These are phyloP conservation scores for Leccinum variicolor DNA, from an alignment of 768 basidiomycete genomes.

Conservation along the genomic window DNA sequence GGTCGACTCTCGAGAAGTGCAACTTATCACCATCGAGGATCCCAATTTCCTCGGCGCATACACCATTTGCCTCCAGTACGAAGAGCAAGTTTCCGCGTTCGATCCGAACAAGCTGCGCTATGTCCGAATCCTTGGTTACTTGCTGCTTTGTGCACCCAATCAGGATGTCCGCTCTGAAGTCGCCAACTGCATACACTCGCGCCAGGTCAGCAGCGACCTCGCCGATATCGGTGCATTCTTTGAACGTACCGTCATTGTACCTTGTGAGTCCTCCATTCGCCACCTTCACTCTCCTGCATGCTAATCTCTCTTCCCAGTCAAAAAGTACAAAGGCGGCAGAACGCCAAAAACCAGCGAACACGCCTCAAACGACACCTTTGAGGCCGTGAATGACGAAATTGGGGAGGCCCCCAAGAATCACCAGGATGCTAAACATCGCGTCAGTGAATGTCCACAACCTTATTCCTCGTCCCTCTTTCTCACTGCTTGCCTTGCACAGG, in stretches of 20 bases:
- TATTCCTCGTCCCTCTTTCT: not conserved
- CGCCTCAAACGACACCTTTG: conserved; percentile 10
- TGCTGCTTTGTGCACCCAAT: conserved; percentile 3
- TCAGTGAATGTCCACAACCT: not conserved
- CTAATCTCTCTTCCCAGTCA: conserved; percentile 7
- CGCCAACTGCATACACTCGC: not conserved
- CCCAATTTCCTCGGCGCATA: not conserved
- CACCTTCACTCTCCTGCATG: not conserved
- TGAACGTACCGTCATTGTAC: conserved; percentile 2
- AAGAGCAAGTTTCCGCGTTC: not conserved
- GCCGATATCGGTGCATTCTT: not conserved
- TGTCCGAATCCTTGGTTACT: conserved; percentile 5
- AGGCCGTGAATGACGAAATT: not conserved
- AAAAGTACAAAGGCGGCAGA: conserved; percentile 2
- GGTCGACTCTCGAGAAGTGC: not conserved
- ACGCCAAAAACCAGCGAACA: conserved; percentile 12
- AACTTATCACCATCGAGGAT: not conserved
- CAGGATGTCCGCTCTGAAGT: not conserved
- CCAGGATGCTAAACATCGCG: not conserved
- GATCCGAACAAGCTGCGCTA: not conserved
- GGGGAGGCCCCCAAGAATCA: not conserved
- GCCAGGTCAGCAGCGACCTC: not conserved
- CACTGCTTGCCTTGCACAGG: conserved; percentile 18
- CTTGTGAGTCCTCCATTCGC: conserved; percentile 1
- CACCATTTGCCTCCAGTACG: not conserved